These are phyloP conservation scores for Bocquillonia castaneifolia DNA, from an alignment of 441 rosid genomes.

Conservation along the genomic window DNA sequence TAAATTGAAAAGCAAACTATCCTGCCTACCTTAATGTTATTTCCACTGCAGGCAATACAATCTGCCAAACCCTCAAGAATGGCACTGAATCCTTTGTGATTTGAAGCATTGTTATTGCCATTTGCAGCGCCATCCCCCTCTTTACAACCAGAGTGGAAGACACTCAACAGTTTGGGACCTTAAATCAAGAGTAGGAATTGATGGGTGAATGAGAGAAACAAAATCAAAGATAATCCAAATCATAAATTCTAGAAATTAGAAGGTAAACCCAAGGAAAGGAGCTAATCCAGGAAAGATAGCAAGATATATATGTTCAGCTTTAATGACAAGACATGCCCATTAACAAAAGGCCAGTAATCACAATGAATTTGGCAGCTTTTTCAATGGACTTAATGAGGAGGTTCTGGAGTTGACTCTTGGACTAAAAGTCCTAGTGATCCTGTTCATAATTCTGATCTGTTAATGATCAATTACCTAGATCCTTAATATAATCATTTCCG, in stretches of 20 bases:
- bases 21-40: constrained; percentile 35
- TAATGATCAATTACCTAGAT: neutral
- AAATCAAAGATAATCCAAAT: constrained; percentile 2
- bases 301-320: neutral
- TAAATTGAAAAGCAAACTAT: neutral
- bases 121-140: constrained; percentile 31
- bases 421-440: neutral
- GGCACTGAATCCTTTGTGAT: constrained; percentile 30
- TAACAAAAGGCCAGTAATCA: neutral
- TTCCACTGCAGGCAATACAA: constrained; percentile 52
- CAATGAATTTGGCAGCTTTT: neutral
- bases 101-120: constrained; percentile 26
- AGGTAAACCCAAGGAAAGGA: neutral
- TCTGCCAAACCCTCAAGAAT: constrained; percentile 71
- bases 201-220: constrained; percentile 11
- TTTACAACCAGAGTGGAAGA: constrained; percentile 45
- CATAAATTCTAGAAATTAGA: constrained; percentile 10
- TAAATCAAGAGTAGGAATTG: constrained; percentile 20
- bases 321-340: neutral
- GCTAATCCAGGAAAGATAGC: neutral
- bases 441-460: neutral
- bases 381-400: neutral
- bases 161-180: constrained; percentile 66
- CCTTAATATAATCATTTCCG: neutral
- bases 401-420: neutral